A percentile compares a stretch with the other conserved stretches of the same genome.
Evolutionary conservation across 2,329 filamentous ascomycete species (phyloP).

Genomic region (Fusarium sp.): DNA sequence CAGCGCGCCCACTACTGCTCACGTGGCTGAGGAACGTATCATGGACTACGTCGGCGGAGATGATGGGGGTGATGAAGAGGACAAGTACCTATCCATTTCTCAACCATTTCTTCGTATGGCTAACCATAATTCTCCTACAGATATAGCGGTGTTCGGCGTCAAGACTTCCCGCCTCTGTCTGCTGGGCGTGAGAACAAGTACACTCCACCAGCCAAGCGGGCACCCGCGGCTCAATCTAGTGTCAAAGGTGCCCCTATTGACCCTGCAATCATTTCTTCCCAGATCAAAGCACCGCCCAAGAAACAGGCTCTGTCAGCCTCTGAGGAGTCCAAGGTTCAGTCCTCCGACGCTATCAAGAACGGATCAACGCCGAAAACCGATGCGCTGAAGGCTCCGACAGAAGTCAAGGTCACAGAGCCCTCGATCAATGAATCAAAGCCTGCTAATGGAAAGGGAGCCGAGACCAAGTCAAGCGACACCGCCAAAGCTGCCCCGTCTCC

Average conservation of each 20-base stretch:
- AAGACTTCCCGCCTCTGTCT: conserved; percentile 73
- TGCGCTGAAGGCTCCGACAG: conserved; percentile 32
- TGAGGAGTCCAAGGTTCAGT: conserved; percentile 40
- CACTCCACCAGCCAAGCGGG: conserved; percentile 86
- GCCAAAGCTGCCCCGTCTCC: conserved; percentile 45
- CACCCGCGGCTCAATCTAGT: conserved; percentile 76
- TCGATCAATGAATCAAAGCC: conserved; percentile 43
- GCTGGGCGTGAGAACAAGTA: conserved; percentile 72
- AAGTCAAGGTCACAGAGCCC: conserved; percentile 42
- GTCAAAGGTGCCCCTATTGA: conserved; percentile 82
- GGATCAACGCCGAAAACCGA: conserved; percentile 43
- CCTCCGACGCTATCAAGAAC: conserved; percentile 43
- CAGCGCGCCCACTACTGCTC: conserved; percentile 75
- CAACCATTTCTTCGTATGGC: background rate
- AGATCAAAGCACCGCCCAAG: conserved; percentile 64
- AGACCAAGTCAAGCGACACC: conserved; percentile 43
- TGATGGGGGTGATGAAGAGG: conserved; percentile 81
- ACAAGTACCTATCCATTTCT: conserved; percentile 68
- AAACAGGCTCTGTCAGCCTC: conserved; percentile 41
- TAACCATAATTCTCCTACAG: conserved; percentile 51
- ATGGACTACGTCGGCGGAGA: conserved; percentile 70
- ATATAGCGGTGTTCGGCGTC: conserved; percentile 90
- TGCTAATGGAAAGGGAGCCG: conserved; percentile 44
- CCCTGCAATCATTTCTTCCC: conserved; percentile 90
- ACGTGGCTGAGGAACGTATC: conserved; percentile 89